Base-by-base conservation (phyloP, 768 basidiomycete genomes). In the Podaxis sp. region DNA sequence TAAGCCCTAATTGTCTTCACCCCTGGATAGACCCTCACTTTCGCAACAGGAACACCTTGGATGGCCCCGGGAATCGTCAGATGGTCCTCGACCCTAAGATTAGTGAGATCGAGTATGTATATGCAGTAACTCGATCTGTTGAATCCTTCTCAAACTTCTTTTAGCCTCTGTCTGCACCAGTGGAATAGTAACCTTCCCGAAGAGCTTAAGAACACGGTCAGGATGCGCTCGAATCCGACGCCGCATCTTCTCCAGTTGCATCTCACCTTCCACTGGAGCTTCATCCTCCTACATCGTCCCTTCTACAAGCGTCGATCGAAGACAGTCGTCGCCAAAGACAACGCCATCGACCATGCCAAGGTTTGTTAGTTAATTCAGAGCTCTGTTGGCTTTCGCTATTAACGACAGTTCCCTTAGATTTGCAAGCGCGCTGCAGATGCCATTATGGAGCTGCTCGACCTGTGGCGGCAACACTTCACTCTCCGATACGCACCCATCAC, bases 201-300 rank as follows among this genome's bases (percentile, higher is more conserved):
- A 2, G 82, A 84, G 62, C 73, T 84, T 36, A 79, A 83, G 52
- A 74, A 84, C 32, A 83, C 80, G 0, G 72, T 75, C 52, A 76
- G 79, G 38, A 81, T 76, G 35, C 76, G 78, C 6, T 70, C 74
- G 6, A 79, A 76, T 9, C 77, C 82, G 10, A 79, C 80, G 0
- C 83, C 83, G 0, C 84, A 86, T 60, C 74, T 80, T 27, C 70
- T 86, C 28, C 82, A 82, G 77, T 72, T 86, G 61, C 83, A 87
- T 62, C 71, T 81, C 28, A 73, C 79, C 9, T 84, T 82, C 66
- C 82, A 82, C 77, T 86, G 84, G 81, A 70, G 81, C 16, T 79
- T 81, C 63, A 83, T 88, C 36, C 77, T 88, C 16, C 77, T 88
- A 0, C 83, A 87, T 62, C 77, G 86, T 2, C 85, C 85, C 0